Evolutionary conservation across 108 stramenopile species (phyloP).

Genomic region (Epipyxis sp.): DNA sequence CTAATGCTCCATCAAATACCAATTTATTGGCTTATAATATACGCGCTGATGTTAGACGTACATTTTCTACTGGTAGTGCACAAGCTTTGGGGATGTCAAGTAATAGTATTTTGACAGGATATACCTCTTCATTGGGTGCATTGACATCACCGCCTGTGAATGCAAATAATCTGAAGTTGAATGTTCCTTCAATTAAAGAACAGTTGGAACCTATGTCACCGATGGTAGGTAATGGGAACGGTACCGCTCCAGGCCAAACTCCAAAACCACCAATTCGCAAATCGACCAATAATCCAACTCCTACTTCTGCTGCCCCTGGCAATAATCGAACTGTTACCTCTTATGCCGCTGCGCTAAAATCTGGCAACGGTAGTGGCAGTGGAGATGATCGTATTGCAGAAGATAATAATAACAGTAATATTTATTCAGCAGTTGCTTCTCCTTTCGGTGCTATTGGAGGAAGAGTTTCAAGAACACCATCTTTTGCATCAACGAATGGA

Average conservation of each 20-base stretch:
- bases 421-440: neutral
- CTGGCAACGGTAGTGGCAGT: neutral
- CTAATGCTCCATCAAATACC: neutral
- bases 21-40: neutral
- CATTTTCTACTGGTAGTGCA: neutral
- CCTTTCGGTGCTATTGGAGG: no score
- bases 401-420: neutral
- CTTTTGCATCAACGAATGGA: neutral
- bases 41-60: neutral
- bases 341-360: neutral
- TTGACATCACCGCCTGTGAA: neutral
- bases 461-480: no score
- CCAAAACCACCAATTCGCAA: no score
- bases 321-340: no score
- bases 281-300: no score
- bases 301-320: neutral
- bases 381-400: neutral
- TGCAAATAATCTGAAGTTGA: neutral
- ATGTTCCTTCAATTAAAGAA: neutral
- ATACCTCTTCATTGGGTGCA: neutral
- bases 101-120: neutral
- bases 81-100: neutral
- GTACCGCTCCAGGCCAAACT: neutral
- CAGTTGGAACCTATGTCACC: no score
- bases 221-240: neutral